Conservation (phyloP, 441 rosid species). For the Pelargonium myrrhifolium region DNA sequence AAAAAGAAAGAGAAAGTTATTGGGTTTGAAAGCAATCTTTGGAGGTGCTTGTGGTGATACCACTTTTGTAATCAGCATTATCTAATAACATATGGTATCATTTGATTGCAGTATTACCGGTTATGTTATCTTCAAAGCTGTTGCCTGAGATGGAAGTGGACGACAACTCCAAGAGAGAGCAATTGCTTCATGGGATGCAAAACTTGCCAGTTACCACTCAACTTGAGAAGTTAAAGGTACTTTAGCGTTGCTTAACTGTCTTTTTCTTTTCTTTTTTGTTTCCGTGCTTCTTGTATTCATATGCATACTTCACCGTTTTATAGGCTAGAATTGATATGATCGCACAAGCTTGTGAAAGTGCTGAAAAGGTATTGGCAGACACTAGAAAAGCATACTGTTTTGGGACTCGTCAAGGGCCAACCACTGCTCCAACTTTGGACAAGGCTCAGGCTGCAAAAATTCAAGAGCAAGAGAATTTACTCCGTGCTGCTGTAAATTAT, state of each 20-base stretch:
- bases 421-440: conserved; percentile 78
- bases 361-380: conserved; percentile 74
- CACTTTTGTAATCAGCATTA: background rate
- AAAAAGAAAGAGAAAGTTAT: background rate
- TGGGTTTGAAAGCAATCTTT: background rate
- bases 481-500: conserved; percentile 70
- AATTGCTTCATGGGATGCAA: conserved; percentile 82
- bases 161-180: conserved; percentile 75
- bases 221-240: conserved; percentile 73
- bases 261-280: background rate
- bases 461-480: conserved; percentile 74
- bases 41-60: background rate
- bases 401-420: conserved; percentile 75
- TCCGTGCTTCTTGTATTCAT: conserved; percentile 1
- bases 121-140: conserved; percentile 89
- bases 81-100: background rate
- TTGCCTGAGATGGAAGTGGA: conserved; percentile 92
- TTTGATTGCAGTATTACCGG: conserved; percentile 67
- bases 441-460: conserved; percentile 83
- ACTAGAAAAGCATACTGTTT: conserved; percentile 82
- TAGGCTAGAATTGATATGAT: conserved; percentile 85
- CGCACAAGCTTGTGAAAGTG: conserved; percentile 89
- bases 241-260: conserved; percentile 3
- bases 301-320: conserved; percentile 18
- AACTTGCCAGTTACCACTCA: conserved; percentile 63